Base-by-base conservation (phyloP, 75 land plant genomes). In the Sequoiadendron giganteum region DNA sequence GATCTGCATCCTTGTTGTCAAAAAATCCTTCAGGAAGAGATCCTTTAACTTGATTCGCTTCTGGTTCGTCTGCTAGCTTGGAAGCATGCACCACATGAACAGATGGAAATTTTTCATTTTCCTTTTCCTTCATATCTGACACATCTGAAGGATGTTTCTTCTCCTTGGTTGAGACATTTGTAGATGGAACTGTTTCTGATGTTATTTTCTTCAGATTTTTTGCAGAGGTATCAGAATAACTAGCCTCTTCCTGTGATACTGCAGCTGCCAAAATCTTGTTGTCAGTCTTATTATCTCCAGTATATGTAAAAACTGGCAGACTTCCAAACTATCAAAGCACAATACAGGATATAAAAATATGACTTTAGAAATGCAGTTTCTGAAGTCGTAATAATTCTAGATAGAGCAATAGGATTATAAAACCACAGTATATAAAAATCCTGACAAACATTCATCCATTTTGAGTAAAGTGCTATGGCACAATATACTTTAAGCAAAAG, bases 11-110 rank as follows among this genome's bases (percentile, higher is more conserved):
- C 48, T 94, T 95, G 88, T 93, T 94, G 83, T 96, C 97, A 90
- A 96, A 97, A 88, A 97, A 97, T 32, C 96, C 98, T 90, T 94
- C 95, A 30, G 99, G 99, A 49, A 96, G 89, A 30, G 92, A 86
- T 43, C 93, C 94, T 73, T 89, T 91, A 32, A 38, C 73, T 88
- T 88, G 88, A 84, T 90, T 91, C n/a, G 56, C 72, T 78, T 89
- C 93, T 86, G 86, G 43, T 47, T 34, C 83, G 47, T 38, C 75
- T 21, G 25, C 48, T 49, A 45, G 86, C 34, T 78, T 54, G 85
- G 85, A 70, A 90, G 13, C 42, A 19, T 90, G 85, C 65, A 28
- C 47, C 5, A 1, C 48, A 48, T 61, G 81, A 54, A 32, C 36
- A 65, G 81, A 47, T 6, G 88, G 45, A 45, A 32, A 16, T 28